Evolutionary conservation across 768 basidiomycete species (phyloP), one percentile per base, ranked within the genome.

Genomic region (Strobilomyces confusus): DNA sequence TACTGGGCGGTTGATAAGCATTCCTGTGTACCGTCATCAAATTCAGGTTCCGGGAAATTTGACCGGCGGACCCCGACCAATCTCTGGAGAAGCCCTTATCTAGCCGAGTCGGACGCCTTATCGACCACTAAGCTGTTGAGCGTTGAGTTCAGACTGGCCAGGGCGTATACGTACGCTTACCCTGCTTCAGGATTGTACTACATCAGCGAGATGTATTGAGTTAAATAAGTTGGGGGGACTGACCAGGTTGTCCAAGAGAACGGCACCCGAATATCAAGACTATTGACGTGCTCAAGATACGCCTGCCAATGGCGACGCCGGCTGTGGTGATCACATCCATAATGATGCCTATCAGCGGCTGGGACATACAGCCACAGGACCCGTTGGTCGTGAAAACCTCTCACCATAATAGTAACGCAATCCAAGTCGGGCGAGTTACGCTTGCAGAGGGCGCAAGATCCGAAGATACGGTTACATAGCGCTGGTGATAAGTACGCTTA

Each of bases 41-140:
- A 42, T 47, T 46, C 42, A 12, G 17, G 43, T 20, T 51, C 42
- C 38, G 54, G 40, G 50, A 57, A 38, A 33, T 30, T n/a, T 22
- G 48, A n/a, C 14, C 19, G 22, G 9, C 11, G 13, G 41, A 26
- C 30, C n/a, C 25, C 40, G 25, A 14, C 61, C 58, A 58, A 59
- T 63, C 48, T 20, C 23, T 25, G 44, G 3, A 44, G 34, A 49
- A 6, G 38, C 52, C 25, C 58, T 61, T 66, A 66, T 67, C 66
- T 61, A 25, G 4, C 15, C 6, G 45, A 25, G n/a, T 12, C 23
- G 22, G 32, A 32, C 8, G 8, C 36, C 46, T 47, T 61, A 43
- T 59, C 53, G 30, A 25, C 5, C 41, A 37, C 41, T 4, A 32
- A 32, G 29, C 38, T 13, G 9, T 9, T 43, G 22, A 37, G 7